A percentile compares a stretch with the other conserved stretches of the same genome.
Evolutionary conservation across 2,329 filamentous ascomycete species (phyloP).

Genomic region (Ophiocordyceps sinensis): DNA sequence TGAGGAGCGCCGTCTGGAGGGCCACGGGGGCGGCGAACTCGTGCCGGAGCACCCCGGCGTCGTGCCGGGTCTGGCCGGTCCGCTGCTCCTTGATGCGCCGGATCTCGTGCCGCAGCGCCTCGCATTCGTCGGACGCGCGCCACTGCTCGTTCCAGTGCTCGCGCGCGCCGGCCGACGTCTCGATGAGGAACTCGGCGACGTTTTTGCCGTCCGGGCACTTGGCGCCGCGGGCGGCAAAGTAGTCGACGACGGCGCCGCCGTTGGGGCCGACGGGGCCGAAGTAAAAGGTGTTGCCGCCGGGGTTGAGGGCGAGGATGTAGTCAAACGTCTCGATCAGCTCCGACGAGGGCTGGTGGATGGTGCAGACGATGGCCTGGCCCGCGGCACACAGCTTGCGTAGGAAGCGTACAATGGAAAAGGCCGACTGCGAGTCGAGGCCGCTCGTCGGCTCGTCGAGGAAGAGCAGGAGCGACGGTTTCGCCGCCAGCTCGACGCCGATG

Average conservation of each 20-base stretch:
- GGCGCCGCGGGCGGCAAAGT: conserved; percentile 36
- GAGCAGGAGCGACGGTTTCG: conserved; percentile 44
- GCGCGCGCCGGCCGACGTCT: conserved; percentile 32
- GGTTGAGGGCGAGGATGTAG: conserved; percentile 36
- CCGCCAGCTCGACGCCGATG: conserved; percentile 40
- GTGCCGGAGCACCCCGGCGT: conserved; percentile 29
- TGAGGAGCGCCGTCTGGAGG: conserved; percentile 37
- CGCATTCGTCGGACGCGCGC: conserved; percentile 34
- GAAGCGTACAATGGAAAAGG: conserved; percentile 48
- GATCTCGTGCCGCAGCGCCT: conserved; percentile 33
- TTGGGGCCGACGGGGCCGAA: conserved; percentile 38
- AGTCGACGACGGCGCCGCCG: conserved; percentile 30
- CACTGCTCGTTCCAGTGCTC: conserved; percentile 50
- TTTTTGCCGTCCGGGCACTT: conserved; percentile 32
- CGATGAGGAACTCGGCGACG: conserved; percentile 40
- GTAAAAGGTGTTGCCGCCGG: conserved; percentile 37
- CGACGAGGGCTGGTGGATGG: conserved; percentile 44
- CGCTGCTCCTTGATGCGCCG: conserved; percentile 33
- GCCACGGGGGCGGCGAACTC: conserved; percentile 49
- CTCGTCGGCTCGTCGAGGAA: conserved; percentile 51
- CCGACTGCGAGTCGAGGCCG: conserved; percentile 41
- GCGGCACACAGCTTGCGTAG: conserved; percentile 45
- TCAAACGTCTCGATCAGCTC: conserved; percentile 44
- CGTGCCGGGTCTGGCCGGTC: conserved; percentile 20
- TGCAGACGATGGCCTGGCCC: conserved; percentile 45